A percentile compares a stretch with the other conserved stretches of the same genome.
Evolutionary conservation across 371 early-diverging fungal species (phyloP).

Genomic region (Apophysomyces elegans): DNA sequence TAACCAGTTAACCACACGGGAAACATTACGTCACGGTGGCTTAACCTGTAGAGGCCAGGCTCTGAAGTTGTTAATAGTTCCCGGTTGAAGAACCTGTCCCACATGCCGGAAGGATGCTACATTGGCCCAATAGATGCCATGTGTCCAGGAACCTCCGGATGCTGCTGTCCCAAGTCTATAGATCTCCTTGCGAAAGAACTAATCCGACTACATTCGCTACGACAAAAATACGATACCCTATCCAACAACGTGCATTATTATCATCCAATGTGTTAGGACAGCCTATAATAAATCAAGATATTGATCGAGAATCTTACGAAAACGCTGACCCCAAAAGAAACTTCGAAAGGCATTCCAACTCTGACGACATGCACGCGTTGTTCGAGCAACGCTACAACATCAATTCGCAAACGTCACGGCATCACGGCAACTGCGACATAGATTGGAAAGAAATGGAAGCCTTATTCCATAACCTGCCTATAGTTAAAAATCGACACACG

Average conservation of each 20-base stretch:
- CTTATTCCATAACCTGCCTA: neutral
- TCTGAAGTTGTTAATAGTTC: no score
- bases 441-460: neutral
- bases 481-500: neutral
- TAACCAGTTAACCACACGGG: no score
- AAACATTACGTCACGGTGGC: no score
- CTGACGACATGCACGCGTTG: slow-evolving; percentile 1
- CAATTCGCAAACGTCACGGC: neutral
- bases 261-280: neutral
- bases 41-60: neutral
- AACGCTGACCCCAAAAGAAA: neutral
- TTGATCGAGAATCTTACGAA: slow-evolving; percentile 1
- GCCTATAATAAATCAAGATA: neutral
- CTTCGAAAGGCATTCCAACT: neutral
- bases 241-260: neutral
- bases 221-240: neutral
- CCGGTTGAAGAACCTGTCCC: slow-evolving; percentile 1
- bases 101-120: slow-evolving; percentile 9
- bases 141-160: slow-evolving; percentile 4
- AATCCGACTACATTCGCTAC: neutral
- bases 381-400: neutral
- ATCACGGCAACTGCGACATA: neutral
- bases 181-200: neutral
- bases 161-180: neutral
- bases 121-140: slow-evolving; percentile 10